A percentile compares a stretch with the other conserved stretches of the same genome.
phyloP scores from a whole-genome alignment of 1,284 basidiomycete genomes.

The Fomitopsis pinicola region DNA sequence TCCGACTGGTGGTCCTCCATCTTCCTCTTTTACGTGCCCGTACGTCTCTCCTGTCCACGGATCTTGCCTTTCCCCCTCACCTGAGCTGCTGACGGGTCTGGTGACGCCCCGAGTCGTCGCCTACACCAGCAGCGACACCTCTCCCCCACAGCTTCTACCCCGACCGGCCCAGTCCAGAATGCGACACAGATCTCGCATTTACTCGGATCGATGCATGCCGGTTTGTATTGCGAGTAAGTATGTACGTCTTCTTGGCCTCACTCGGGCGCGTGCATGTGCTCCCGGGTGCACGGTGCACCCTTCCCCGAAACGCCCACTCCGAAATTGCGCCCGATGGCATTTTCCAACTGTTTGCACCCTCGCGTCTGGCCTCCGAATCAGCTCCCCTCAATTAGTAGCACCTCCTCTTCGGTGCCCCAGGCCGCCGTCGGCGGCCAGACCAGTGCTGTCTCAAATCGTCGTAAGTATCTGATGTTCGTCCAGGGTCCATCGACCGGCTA shows the following conservation, averaged over 20 bases:
- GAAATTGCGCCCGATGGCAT: not conserved
- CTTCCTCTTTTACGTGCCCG: not conserved
- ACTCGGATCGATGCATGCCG: not conserved
- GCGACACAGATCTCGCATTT: not conserved
- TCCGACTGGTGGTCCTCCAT: not conserved
- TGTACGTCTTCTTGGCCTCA: constrained; percentile 3
- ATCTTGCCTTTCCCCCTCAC: not conserved
- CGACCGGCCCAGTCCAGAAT: not conserved
- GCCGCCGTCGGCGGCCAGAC: not conserved
- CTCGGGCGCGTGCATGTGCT: constrained; percentile 1
- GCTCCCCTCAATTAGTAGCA: not conserved
- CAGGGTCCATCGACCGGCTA: constrained; percentile 1
- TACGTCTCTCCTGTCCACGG: not conserved
- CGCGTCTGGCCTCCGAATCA: not conserved
- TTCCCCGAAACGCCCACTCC: not conserved
- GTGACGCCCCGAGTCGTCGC: not conserved
- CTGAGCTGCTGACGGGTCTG: not conserved
- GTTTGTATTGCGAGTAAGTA: not conserved
- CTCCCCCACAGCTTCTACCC: not conserved
- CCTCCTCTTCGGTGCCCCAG: not conserved
- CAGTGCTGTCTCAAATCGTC: not conserved
- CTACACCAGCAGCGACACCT: not conserved
- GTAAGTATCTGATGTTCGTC: not conserved
- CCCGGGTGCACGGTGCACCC: not conserved
- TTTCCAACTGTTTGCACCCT: not conserved